These are phyloP conservation scores for Solanum etuberosum DNA, from an alignment of 257 asterid species.

Conservation along the genomic window DNA sequence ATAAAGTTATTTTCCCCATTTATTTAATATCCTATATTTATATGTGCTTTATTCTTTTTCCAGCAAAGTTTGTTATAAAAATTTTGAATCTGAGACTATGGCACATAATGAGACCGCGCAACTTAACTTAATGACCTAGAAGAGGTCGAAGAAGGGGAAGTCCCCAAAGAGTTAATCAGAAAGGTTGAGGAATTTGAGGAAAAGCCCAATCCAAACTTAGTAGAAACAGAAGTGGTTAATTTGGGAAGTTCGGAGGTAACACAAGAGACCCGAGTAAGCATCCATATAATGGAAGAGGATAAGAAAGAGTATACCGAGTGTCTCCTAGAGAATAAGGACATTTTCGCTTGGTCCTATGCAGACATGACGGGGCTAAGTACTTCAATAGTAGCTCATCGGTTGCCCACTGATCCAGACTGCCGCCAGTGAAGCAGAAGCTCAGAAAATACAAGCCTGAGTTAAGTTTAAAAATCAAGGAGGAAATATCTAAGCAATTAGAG, in stretches of 20 bases:
- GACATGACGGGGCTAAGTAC: not conserved
- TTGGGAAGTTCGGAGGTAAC: not conserved
- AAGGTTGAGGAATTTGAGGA: no score
- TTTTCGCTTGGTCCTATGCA: not conserved
- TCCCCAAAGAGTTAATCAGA: no score
- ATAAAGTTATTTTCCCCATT: not conserved
- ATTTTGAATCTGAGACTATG: not conserved
- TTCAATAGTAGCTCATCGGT: not conserved
- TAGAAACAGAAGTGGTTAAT: no score
- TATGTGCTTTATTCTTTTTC: no score
- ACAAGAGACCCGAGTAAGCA: not conserved
- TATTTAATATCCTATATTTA: no score
- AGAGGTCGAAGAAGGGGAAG: not conserved
- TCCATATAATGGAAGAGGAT: not conserved
- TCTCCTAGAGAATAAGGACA: not conserved
- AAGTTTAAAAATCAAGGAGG: not conserved
- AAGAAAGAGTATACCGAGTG: not conserved
- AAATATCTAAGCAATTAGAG: not conserved
- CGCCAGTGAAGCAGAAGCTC: not conserved
- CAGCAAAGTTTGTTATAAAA: not conserved
- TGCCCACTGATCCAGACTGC: not conserved
- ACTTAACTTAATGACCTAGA: not conserved
- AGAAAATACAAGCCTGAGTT: not conserved
- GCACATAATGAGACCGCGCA: no score
- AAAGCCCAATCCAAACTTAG: not conserved